phyloP scores from a whole-genome alignment of 1,284 basidiomycete genomes.

The Omphalotus olearius region DNA sequence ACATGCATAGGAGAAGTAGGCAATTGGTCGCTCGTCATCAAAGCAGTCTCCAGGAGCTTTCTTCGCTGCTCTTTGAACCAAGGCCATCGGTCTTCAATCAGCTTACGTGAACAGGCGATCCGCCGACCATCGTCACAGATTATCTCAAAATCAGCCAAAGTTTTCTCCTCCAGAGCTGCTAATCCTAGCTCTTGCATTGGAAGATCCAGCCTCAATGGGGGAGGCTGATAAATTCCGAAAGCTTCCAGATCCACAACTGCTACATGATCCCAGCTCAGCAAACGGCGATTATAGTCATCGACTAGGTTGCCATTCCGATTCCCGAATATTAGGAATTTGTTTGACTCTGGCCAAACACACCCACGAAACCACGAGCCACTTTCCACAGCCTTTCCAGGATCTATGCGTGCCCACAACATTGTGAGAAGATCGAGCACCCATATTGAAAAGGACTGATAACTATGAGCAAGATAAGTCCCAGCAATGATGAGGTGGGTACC shows the following conservation, averaged over 20 bases:
- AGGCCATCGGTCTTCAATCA: conserved; percentile 86
- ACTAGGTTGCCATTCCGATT: conserved; percentile 84
- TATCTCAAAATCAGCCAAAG: conserved; percentile 84
- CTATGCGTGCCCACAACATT: conserved; percentile 84
- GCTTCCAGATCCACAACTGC: conserved; percentile 90
- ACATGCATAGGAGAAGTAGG: conserved; percentile 56
- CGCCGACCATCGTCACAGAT: conserved; percentile 86
- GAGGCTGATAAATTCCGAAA: conserved; percentile 90
- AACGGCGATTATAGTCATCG: conserved; percentile 85
- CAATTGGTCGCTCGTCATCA: conserved; percentile 49
- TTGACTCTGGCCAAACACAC: conserved; percentile 75
- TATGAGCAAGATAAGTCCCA: conserved; percentile 87
- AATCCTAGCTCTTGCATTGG: conserved; percentile 76
- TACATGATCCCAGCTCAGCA: conserved; percentile 89
- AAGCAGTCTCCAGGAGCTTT: conserved; percentile 53
- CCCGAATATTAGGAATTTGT: conserved; percentile 86
- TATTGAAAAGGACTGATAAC: conserved; percentile 86
- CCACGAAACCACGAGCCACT: conserved; percentile 88
- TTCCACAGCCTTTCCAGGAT: conserved; percentile 74
- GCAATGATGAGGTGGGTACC: conserved; percentile 87
- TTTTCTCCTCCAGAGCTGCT: conserved; percentile 71
- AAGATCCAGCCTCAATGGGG: conserved; percentile 62
- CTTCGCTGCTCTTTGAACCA: conserved; percentile 84
- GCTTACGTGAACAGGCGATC: conserved; percentile 76
- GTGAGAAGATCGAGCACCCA: conserved; percentile 82